Evolutionary conservation across 1,139 yeast genomes (phyloP), one percentile per base, ranked within the genome.

Genomic region (Candida sanyaensis): DNA sequence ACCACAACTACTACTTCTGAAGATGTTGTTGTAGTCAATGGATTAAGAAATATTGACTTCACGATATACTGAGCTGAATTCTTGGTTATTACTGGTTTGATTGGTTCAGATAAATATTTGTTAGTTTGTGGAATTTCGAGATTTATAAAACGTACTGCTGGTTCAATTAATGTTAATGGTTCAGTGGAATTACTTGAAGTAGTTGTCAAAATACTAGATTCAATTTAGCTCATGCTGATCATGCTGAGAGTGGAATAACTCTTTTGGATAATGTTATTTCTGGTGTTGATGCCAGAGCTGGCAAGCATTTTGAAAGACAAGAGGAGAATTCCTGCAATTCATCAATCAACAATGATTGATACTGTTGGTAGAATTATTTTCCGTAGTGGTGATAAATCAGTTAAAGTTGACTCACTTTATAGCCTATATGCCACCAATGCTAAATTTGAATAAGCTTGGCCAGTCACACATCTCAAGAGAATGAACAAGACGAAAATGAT

Each of bases 41-140:
- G 56, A 6, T 56, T 64, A 39, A 54, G 52, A 8, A 46, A 62
- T 44, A 49, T 64, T 10, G 51, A 63, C 37, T 57, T 65, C 26
- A 41, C 49, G 5, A 53, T 65, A 12, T 50, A 53, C 17, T 55
- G 73, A 49, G 86, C 86, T 13, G 89, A 85, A 59, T 81, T 87
- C 51, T 69, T 86, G 6, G 84, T 84, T 50, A 72, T 87, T n/a
- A 83, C 88, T 1, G 95, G 95, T 32, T 62, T 80, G 6, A 83
- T 86, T 58, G 93, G 93, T 2, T 73, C 88, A 0, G 95, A 95
- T 42, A 86, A 87, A 57, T 73, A 88, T 0, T 82, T 90, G 2
- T 66, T 86, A 42, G 68, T 86, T 38, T 68, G 69, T 52, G 83
- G 83, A 0, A 56, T 80, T 48, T 68, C 77, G 36, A 90, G 91